Conservation (phyloP, 371 early-diverging fungal species). For the Syncephalastrum contaminatum region DNA sequence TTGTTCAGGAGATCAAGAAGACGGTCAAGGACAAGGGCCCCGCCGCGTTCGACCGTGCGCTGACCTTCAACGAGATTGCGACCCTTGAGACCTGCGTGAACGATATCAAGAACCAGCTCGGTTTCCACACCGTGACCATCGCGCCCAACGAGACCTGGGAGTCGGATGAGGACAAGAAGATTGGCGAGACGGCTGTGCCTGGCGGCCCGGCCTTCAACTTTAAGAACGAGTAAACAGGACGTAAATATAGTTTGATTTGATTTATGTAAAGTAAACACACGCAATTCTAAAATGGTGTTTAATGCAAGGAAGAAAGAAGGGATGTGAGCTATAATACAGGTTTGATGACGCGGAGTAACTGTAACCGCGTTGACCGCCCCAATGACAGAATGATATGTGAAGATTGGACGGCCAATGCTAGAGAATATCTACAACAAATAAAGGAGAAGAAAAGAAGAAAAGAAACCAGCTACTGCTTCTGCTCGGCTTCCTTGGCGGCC, state of each 20-base stretch:
- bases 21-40: conserved; percentile 66
- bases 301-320: too few species aligned
- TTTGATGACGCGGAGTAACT: conserved; percentile 22
- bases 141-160: conserved; percentile 44
- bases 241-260: too few species aligned
- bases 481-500: conserved; percentile 10
- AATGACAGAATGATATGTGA: conserved; percentile 9
- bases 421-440: conserved; percentile 21
- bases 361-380: conserved; percentile 19
- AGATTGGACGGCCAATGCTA: conserved; percentile 7
- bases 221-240: conserved; percentile 34
- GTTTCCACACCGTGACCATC: conserved; percentile 40
- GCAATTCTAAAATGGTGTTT: too few species aligned
- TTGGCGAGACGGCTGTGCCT: conserved; percentile 64
- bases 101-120: conserved; percentile 54
- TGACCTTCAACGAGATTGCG: conserved; percentile 78
- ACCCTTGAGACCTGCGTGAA: conserved; percentile 55
- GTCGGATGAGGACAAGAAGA: conserved; percentile 50
- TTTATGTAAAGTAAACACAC: too few species aligned
- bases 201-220: conserved; percentile 65
- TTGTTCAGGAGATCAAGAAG: conserved; percentile 80
- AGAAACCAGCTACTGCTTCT: conserved; percentile 7
- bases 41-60: conserved; percentile 76
- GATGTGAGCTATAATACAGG: conserved; percentile 13
- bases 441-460: conserved; percentile 4